Evolutionary conservation across 768 basidiomycete genomes (phyloP).

Genomic region (Exidia glandulosa): DNA sequence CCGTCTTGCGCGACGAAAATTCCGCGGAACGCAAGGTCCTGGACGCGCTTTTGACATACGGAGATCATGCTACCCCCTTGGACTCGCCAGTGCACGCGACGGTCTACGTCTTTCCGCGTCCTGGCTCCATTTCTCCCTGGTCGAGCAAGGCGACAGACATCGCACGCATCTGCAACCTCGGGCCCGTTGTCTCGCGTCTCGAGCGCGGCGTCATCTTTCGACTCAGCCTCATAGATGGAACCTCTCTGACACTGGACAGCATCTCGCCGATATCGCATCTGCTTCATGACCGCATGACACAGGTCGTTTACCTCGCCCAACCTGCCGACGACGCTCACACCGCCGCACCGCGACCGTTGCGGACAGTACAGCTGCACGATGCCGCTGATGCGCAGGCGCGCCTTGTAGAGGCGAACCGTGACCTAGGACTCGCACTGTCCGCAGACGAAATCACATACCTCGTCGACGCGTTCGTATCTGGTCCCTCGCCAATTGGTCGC

Average conservation of each 20-base stretch:
- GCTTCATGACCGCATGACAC: slow-evolving; percentile 96
- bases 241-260: slow-evolving; percentile 32
- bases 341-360: slow-evolving; percentile 52
- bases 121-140: slow-evolving; percentile 95
- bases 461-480: slow-evolving; percentile 76
- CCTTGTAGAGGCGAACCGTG: slow-evolving; percentile 66
- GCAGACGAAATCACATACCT: slow-evolving; percentile 87
- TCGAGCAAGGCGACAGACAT: slow-evolving; percentile 99
- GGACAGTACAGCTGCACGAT: slow-evolving; percentile 50
- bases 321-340: slow-evolving; percentile 44
- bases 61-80: slow-evolving; percentile 53
- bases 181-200: slow-evolving; percentile 57
- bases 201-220: slow-evolving; percentile 75
- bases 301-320: slow-evolving; percentile 46
- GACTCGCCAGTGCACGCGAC: slow-evolving; percentile 22
- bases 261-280: slow-evolving; percentile 51
- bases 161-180: slow-evolving; percentile 74
- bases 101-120: slow-evolving; percentile 67
- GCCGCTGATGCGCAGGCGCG: slow-evolving; percentile 41
- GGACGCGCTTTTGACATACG: slow-evolving; percentile 69
- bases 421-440: slow-evolving; percentile 84
- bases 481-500: slow-evolving; percentile 51
- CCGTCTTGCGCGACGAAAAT: slow-evolving; percentile 31
- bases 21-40: slow-evolving; percentile 45
- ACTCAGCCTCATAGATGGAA: slow-evolving; percentile 36